Evolutionary conservation across 257 asterid genomes (phyloP).

Genomic region (Ophiorrhiza pumila): DNA sequence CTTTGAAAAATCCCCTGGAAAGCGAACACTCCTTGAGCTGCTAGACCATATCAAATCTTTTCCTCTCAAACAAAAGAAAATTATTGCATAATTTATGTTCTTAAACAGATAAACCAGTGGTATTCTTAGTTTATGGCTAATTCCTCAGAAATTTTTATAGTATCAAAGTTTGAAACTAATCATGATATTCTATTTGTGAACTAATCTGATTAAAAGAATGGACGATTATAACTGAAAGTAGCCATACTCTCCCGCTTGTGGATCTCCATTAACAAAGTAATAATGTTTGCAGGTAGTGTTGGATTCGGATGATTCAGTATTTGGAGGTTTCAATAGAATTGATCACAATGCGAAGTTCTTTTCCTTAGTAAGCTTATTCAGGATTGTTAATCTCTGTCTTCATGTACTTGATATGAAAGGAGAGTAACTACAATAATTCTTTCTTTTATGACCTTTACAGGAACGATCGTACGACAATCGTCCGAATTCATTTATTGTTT

Average conservation of each 20-base stretch:
- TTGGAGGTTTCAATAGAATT: slow-evolving; percentile 87
- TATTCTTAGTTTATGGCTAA: neutral
- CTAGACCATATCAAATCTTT: neutral
- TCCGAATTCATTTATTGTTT: slow-evolving; percentile 71
- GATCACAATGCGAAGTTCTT: slow-evolving; percentile 66
- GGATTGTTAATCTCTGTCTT: neutral
- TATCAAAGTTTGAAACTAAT: neutral
- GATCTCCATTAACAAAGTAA: neutral
- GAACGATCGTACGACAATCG: slow-evolving; percentile 64
- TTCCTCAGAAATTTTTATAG: neutral
- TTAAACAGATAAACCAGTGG: neutral
- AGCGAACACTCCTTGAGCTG: neutral
- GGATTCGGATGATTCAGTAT: slow-evolving; percentile 69
- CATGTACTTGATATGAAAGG: neutral
- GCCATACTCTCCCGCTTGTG: neutral
- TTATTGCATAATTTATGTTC: neutral
- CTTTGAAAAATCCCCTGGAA: too few species aligned
- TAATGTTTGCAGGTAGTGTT: slow-evolving; percentile 54
- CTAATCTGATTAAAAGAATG: neutral
- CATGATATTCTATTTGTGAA: neutral
- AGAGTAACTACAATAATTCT: neutral
- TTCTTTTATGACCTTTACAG: slow-evolving; percentile 30
- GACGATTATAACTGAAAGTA: neutral
- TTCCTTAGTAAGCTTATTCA: slow-evolving; percentile 54
- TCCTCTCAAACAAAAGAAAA: neutral